These are phyloP conservation scores for Aureobasidium melanogenum DNA, from an alignment of 2,329 filamentous ascomycete species.

Conservation along the genomic window DNA sequence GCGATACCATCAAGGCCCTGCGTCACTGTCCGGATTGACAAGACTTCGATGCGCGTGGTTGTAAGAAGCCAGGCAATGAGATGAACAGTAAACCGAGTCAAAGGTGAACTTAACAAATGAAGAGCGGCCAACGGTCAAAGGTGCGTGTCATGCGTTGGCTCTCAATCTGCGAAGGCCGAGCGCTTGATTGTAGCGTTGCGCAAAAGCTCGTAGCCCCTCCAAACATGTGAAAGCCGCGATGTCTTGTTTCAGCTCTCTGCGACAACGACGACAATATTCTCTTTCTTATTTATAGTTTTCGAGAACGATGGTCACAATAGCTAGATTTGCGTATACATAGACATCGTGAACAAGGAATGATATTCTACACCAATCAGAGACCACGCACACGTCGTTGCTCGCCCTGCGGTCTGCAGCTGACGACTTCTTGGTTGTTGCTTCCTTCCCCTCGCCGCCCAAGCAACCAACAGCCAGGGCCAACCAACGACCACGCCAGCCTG, in stretches of 20 bases:
- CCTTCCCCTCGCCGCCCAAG: not conserved
- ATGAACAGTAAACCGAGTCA: not conserved
- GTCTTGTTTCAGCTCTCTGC: not conserved
- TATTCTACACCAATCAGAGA: not conserved
- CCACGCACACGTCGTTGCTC: not conserved
- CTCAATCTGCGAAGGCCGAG: not conserved
- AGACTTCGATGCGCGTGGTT: not conserved
- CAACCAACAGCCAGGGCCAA: not conserved
- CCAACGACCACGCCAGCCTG: not conserved
- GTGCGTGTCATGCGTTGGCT: conserved; percentile 6
- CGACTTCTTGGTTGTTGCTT: not conserved
- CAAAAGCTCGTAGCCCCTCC: conserved; percentile 9
- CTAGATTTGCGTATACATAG: too few species aligned
- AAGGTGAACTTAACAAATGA: not conserved
- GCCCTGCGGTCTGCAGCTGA: not conserved
- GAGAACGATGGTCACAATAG: not conserved
- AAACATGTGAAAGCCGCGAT: conserved; percentile 11
- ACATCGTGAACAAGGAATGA: not conserved
- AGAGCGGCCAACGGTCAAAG: not conserved
- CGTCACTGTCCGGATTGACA: not conserved
- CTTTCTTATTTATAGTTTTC: not conserved
- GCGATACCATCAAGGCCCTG: conserved; percentile 6
- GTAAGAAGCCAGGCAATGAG: not conserved
- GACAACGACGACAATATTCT: not conserved
- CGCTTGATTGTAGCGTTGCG: conserved; percentile 1